Evolutionary conservation across 208 protist species (phyloP).

Genomic region (Tritrichomonas musculus): DNA sequence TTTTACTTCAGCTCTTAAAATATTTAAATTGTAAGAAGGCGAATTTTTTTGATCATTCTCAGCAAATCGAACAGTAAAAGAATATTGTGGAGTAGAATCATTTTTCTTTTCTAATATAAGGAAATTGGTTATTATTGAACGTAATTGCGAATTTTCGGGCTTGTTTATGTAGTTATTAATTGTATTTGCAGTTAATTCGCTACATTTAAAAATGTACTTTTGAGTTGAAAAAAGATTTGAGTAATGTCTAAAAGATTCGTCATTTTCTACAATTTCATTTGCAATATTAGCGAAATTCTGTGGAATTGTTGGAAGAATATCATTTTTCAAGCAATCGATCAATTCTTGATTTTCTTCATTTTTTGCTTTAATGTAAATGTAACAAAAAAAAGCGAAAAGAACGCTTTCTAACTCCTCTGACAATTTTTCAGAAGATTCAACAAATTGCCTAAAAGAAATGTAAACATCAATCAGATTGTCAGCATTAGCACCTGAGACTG

Average conservation of each 20-base stretch:
- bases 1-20: background rate
- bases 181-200: background rate
- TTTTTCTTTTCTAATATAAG: background rate
- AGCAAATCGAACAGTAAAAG: background rate
- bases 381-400: background rate
- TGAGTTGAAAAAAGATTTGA: background rate
- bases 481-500: background rate
- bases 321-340: background rate
- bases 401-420: background rate
- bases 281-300: background rate
- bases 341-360: background rate
- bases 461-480: background rate
- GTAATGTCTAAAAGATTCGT: background rate
- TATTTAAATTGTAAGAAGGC: background rate
- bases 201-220: background rate
- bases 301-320: background rate
- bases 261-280: background rate
- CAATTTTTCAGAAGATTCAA: background rate
- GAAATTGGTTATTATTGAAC: background rate
- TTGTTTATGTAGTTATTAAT: background rate
- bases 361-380: background rate
- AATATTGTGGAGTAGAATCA: background rate
- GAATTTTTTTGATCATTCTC: background rate
- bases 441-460: background rate
- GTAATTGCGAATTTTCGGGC: background rate